Base-by-base conservation (phyloP, 352 stramenopile genomes). In the Pythium pyrilobum region DNA sequence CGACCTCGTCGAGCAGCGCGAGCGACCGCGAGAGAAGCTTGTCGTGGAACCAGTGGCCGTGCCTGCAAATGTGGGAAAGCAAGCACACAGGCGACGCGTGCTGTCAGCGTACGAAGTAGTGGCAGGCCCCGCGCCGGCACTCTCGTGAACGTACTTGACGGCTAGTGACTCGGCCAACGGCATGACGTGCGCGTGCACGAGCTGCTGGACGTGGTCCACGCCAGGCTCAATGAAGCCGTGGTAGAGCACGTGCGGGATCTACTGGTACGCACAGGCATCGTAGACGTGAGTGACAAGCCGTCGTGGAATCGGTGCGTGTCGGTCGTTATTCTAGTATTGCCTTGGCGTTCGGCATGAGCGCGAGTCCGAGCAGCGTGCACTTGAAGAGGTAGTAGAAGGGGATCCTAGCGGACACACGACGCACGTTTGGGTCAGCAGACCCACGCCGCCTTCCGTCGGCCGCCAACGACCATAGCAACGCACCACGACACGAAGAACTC, bases 361-460 rank as follows among this genome's bases (percentile, higher is more conserved):
- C 42, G 13, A 89, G 59, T 2, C 67, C 74, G 25, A 87, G 53
- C 21, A 87, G 56, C 34, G 65, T 36, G 41, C 76, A 85, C 61
- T 89, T 89, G 76, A 83, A 83, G 18, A 89, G 52, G 49, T 86
- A 89, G 61, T 82, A 89, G 38, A 89, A 85, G 20, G 78, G 78
- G 27, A 89, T 69, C 73, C 73, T 80, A 28, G 16, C 8, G 16
- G n/a, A 36, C 10, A 46, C 9, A 47, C 43, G 29, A n/a, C 5
- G 25, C 7, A 33, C 15, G 20, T 27, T 43, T 36, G 8, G 21
- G 9, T 33, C 16, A 20, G 4, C 9, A 18, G 29, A 13, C 11
- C 10, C 4, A 34, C 24, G 1, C 11, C 16, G 12, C 11, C 7
- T 33, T 29, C 13, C 25, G 24, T 16, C 1, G 25, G 16, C 12